Evolutionary conservation across 371 early-diverging fungal species (phyloP).

Genomic region (Lichtheimia ornata): DNA sequence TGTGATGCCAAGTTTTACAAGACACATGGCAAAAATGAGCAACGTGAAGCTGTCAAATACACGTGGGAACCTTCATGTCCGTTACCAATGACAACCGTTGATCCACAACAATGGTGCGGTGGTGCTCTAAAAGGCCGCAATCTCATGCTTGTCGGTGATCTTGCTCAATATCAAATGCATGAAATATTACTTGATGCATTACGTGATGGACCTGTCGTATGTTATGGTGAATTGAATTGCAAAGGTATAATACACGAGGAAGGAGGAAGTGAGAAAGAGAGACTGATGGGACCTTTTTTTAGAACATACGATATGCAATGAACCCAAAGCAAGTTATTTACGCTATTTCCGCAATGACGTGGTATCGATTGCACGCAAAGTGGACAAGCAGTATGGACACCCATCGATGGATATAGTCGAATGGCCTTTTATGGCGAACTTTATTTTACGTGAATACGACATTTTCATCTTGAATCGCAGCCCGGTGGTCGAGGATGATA

Average conservation of each 20-base stretch:
- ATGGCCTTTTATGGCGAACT: constrained; percentile 51
- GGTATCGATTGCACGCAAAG: constrained; percentile 39
- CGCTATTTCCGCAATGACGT: constrained; percentile 60
- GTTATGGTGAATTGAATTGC: constrained; percentile 61
- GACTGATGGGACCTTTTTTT: neutral
- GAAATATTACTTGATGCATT: constrained; percentile 53
- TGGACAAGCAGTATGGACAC: constrained; percentile 35
- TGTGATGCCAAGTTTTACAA: constrained; percentile 31
- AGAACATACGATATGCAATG: constrained; percentile 49
- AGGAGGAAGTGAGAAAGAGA: neutral
- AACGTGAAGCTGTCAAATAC: constrained; percentile 10
- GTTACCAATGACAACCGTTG: constrained; percentile 4
- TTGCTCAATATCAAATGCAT: constrained; percentile 58
- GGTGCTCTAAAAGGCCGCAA: constrained; percentile 29
- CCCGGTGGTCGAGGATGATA: constrained; percentile 45
- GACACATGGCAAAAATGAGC: constrained; percentile 4
- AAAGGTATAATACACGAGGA: constrained; percentile 32
- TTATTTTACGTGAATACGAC: constrained; percentile 36
- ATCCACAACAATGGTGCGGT: constrained; percentile 32
- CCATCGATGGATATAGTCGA: constrained; percentile 41
- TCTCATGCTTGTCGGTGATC: constrained; percentile 58
- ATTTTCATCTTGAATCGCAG: constrained; percentile 57
- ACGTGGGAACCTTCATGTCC: constrained; percentile 14
- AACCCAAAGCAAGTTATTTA: constrained; percentile 26
- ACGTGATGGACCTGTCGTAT: constrained; percentile 49